These are phyloP conservation scores for Leccinum subfulvum DNA, from an alignment of 1,284 basidiomycete genomes.

Conservation along the genomic window DNA sequence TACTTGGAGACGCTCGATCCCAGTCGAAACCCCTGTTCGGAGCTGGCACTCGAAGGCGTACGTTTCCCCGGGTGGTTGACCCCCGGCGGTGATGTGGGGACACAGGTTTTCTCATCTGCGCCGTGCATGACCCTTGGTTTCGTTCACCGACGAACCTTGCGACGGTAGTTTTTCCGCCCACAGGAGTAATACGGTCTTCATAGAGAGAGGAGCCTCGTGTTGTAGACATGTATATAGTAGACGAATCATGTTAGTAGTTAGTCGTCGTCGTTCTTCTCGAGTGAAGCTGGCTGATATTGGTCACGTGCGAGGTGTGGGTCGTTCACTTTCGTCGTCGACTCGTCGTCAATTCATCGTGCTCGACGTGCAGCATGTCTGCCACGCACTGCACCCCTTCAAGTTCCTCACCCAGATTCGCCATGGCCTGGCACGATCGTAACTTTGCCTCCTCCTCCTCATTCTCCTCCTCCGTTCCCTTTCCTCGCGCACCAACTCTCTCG, in stretches of 20 bases:
- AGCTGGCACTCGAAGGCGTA: too few species aligned
- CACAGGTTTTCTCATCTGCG: slow-evolving; percentile 19
- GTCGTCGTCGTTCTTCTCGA: background rate
- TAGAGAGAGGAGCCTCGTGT: slow-evolving; percentile 26
- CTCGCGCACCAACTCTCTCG: slow-evolving; percentile 3
- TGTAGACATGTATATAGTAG: slow-evolving; percentile 19
- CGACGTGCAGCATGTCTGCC: slow-evolving; percentile 34
- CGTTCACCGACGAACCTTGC: slow-evolving; percentile 22
- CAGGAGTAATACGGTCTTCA: slow-evolving; percentile 33
- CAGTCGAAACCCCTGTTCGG: too few species aligned
- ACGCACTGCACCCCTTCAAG: slow-evolving; percentile 28
- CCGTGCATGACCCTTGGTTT: slow-evolving; percentile 17
- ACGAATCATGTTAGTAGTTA: background rate
- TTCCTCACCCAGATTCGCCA: background rate
- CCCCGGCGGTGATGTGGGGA: slow-evolving; percentile 20
- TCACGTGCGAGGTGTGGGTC: slow-evolving; percentile 27
- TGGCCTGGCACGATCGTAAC: background rate
- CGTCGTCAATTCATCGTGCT: slow-evolving; percentile 4
- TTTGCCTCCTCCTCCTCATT: slow-evolving; percentile 6
- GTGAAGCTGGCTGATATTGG: slow-evolving; percentile 14
- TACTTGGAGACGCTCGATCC: too few species aligned
- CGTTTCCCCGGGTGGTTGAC: slow-evolving; percentile 1
- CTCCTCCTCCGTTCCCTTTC: slow-evolving; percentile 24
- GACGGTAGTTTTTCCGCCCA: slow-evolving; percentile 12
- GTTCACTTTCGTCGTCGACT: background rate